These are phyloP conservation scores for Metschnikowia dekortorum DNA, from an alignment of 805 yeast genomes.

Conservation along the genomic window DNA sequence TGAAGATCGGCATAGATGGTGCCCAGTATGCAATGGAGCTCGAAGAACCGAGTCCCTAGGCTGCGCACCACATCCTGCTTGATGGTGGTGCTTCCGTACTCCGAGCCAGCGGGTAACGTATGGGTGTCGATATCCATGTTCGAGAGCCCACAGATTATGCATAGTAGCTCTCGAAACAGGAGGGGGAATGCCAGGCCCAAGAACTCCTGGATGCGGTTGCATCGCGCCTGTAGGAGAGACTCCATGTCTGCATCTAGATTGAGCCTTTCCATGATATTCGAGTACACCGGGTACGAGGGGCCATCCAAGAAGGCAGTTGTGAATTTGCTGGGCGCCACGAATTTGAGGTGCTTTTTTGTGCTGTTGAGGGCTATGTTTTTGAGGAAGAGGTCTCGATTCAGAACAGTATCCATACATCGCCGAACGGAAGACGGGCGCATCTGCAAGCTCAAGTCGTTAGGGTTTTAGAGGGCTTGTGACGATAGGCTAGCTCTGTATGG, in stretches of 20 bases:
- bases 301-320: not conserved
- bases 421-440: not conserved
- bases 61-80: slow-evolving; percentile 20
- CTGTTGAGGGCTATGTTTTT: slow-evolving; percentile 10
- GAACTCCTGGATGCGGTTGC: slow-evolving; percentile 21
- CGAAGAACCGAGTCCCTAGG: slow-evolving; percentile 24
- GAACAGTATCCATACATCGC: slow-evolving; percentile 15
- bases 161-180: slow-evolving; percentile 22
- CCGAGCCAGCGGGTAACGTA: slow-evolving; percentile 8
- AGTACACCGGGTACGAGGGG: slow-evolving; percentile 1
- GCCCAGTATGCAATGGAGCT: slow-evolving; percentile 20
- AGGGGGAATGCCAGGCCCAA: slow-evolving; percentile 23
- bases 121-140: slow-evolving; percentile 14
- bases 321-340: not conserved
- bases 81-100: slow-evolving; percentile 4
- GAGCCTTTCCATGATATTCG: slow-evolving; percentile 7
- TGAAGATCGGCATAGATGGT: slow-evolving; percentile 27
- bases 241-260: slow-evolving; percentile 9
- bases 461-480: no score
- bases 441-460: not conserved
- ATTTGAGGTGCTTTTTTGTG: slow-evolving; percentile 6
- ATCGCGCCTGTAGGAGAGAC: slow-evolving; percentile 9
- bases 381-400: slow-evolving; percentile 22
- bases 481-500: no score
- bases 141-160: slow-evolving; percentile 29